These are phyloP conservation scores for Paramecium biaurelia DNA, from an alignment of 73 alveolate species.

Conservation along the genomic window DNA sequence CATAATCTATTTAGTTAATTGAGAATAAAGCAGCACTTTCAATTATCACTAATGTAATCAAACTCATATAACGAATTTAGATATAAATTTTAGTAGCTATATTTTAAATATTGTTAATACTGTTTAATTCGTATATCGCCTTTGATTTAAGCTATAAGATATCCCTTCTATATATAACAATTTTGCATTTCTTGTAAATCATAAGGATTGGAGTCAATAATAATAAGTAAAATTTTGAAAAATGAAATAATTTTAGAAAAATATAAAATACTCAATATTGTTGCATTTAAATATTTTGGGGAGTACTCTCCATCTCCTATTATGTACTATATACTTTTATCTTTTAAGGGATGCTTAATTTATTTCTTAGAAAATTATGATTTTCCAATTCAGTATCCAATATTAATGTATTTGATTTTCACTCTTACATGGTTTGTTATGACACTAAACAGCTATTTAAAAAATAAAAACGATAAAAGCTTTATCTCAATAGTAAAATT, in stretches of 20 bases:
- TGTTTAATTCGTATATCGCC: conserved; percentile 29
- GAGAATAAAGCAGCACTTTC: not conserved
- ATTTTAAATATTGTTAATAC: conserved; percentile 12
- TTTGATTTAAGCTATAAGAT: conserved; percentile 18
- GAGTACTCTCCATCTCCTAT: not conserved
- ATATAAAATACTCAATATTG: not conserved
- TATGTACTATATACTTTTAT: not conserved
- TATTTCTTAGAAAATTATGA: not conserved
- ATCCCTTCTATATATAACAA: not conserved
- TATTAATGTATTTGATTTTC: not conserved
- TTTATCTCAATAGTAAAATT: not conserved
- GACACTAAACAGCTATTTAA: not conserved
- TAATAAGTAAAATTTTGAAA: not conserved
- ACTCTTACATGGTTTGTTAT: not conserved
- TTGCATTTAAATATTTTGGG: conserved; percentile 5
- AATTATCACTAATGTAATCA: not conserved
- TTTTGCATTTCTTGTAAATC: not conserved
- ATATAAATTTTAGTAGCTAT: not conserved
- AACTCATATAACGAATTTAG: not conserved
- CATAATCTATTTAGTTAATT: not conserved
- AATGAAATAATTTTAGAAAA: not conserved
- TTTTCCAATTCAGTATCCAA: conserved; percentile 10
- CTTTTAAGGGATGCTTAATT: not conserved
- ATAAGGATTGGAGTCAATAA: not conserved
- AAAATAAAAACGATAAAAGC: not conserved